Conservation (phyloP, 2,329 filamentous ascomycete species). For the Thielaviopsis cerberus region DNA sequence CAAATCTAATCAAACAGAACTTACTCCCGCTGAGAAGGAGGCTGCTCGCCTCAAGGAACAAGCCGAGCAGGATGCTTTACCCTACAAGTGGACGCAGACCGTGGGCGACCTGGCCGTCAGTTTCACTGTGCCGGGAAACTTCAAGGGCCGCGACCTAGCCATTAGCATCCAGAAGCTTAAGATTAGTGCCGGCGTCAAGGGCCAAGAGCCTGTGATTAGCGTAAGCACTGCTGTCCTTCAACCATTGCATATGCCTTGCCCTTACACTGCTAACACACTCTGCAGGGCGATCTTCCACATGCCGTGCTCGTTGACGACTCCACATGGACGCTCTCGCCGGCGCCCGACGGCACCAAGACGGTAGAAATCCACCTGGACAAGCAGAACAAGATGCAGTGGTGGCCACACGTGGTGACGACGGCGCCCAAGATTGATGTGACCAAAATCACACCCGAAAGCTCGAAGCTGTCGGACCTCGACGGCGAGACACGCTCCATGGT, state of each 20-base stretch:
- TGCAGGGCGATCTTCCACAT: slow-evolving; percentile 71
- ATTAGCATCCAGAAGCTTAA: slow-evolving; percentile 65
- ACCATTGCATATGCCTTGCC: not conserved
- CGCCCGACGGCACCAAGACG: slow-evolving; percentile 45
- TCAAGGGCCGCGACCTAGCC: slow-evolving; percentile 68
- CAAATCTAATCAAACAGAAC: slow-evolving; percentile 24
- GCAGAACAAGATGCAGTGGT: slow-evolving; percentile 94
- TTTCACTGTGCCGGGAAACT: slow-evolving; percentile 58
- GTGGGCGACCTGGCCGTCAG: slow-evolving; percentile 74
- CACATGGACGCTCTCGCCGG: slow-evolving; percentile 75
- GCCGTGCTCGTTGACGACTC: slow-evolving; percentile 67
- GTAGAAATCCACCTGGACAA: slow-evolving; percentile 85
- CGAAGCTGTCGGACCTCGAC: slow-evolving; percentile 78
- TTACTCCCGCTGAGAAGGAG: slow-evolving; percentile 35
- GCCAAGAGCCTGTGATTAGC: slow-evolving; percentile 65
- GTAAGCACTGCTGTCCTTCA: slow-evolving; percentile 27
- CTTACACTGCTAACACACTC: not conserved
- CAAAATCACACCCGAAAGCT: slow-evolving; percentile 87
- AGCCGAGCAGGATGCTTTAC: slow-evolving; percentile 74
- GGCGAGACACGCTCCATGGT: slow-evolving; percentile 93
- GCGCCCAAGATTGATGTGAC: slow-evolving; percentile 87
- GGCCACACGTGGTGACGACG: slow-evolving; percentile 71
- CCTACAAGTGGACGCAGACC: slow-evolving; percentile 94
- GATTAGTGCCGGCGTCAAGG: slow-evolving; percentile 69
- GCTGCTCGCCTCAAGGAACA: slow-evolving; percentile 52